Evolutionary conservation across 306 rosid species (phyloP), one percentile per base, ranked within the genome.

Genomic region (Mimosa bimucronata): DNA sequence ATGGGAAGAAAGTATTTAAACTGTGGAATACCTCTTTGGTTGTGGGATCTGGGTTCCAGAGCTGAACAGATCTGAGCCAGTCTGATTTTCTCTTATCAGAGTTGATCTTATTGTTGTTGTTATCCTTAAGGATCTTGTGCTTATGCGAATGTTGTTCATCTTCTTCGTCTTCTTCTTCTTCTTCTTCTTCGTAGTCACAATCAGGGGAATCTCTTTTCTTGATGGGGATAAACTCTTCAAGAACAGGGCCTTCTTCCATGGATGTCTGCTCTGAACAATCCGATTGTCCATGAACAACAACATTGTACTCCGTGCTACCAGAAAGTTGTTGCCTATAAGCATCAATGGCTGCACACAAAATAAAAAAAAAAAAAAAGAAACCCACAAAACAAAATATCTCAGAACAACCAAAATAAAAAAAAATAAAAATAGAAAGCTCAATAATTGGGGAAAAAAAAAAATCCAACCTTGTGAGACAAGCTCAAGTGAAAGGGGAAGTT

Each of bases 51-150:
- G 89, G 87, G 65, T 89, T 90, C 98, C 97, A 94, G 14, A 94
- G 79, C 88, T 91, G 97, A 79, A 88, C 97, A 5, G 98, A 94
- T 88, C 91, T 88, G 65, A 94, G 97, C 97, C 98, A 94, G 68
- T 92, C 98, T 0, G 93, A 81, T 83, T 91, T 90, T 30, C 66
- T 90, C 64, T 76, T 83, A 77, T 88, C 92, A 53, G 29, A 48
- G 53, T 26, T 77, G 40, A 38, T 34, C 30, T 40, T 40, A 23
- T 11, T 41, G 1, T 6, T 50, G 21, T 50, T 18, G 25, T 52
- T 19, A 0, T 75, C 82, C 76, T 58, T 80, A 2, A 60, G 66
- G 34, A 29, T 75, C 76, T 76, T 83, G 6, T 45, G 40, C 67
- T 64, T 67, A n/a, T 45, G 86, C 7, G 86, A 87, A 67, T 86